These are phyloP conservation scores for Pilatotrama ljubarskyi DNA, from an alignment of 768 basidiomycete genomes.

Conservation along the genomic window DNA sequence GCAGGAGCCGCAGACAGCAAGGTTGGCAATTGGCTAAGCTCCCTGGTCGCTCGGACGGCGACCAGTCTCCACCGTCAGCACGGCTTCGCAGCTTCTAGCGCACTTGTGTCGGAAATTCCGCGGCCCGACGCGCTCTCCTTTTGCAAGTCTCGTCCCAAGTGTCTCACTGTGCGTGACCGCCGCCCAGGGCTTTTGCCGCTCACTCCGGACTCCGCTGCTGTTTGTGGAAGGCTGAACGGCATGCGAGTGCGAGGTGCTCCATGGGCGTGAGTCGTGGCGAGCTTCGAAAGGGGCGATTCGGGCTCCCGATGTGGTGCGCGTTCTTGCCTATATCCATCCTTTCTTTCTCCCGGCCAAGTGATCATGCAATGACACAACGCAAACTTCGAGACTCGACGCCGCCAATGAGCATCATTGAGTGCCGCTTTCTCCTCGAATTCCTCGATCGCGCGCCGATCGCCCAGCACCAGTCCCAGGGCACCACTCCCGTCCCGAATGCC, in stretches of 20 bases:
- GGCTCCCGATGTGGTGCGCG: not conserved
- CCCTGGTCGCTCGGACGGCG: constrained; percentile 10
- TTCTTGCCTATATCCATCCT: too few relatives aligned
- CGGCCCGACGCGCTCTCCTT: constrained; percentile 4
- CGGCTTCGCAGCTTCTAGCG: constrained; percentile 17
- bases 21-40: constrained; percentile 10
- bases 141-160: too few relatives aligned
- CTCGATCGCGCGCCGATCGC: constrained; percentile 3
- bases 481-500: not conserved
- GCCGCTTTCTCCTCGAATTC: not conserved
- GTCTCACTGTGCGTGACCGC: not conserved
- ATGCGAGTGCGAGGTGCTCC: too few relatives aligned
- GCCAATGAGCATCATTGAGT: too few relatives aligned
- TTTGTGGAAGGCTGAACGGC: too few relatives aligned
- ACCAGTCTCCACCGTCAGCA: constrained; percentile 6
- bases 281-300: not conserved
- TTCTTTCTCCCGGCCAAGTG: too few relatives aligned
- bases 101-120: constrained; percentile 15
- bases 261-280: too few relatives aligned
- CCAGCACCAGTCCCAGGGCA: not conserved
- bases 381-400: too few relatives aligned
- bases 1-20: not conserved
- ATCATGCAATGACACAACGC: too few relatives aligned
- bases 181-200: not conserved
- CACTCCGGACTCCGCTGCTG: too few relatives aligned